These are phyloP conservation scores for Mimosa pudica DNA, from an alignment of 306 rosid species.

Conservation along the genomic window DNA sequence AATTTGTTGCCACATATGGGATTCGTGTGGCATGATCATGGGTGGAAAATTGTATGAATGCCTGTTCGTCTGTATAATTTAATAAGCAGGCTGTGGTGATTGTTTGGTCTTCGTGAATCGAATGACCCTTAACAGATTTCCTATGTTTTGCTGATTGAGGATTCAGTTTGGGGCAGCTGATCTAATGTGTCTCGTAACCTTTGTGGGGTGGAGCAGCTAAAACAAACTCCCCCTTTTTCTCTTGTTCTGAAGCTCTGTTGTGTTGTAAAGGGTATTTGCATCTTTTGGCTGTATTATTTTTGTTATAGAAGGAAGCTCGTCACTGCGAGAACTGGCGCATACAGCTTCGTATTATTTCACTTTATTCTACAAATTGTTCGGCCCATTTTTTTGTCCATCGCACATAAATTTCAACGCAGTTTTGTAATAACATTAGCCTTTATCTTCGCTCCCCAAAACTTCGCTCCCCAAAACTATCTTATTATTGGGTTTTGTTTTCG, in stretches of 20 bases:
- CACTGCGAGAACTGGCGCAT: background rate
- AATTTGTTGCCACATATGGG: slow-evolving; percentile 35
- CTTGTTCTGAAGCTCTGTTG: background rate
- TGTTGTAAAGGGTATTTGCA: slow-evolving; percentile 18
- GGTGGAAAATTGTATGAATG: slow-evolving; percentile 26
- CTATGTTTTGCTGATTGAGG: slow-evolving; percentile 22
- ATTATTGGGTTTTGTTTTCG: background rate
- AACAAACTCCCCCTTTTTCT: background rate
- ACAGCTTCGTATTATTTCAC: background rate
- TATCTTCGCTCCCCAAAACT: too few species aligned
- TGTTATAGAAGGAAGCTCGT: slow-evolving; percentile 7
- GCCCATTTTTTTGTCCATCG: background rate
- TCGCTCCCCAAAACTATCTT: background rate
- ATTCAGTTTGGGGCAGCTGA: slow-evolving; percentile 25
- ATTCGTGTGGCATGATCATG: slow-evolving; percentile 36
- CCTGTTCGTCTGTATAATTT: slow-evolving; percentile 26
- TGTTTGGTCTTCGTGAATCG: slow-evolving; percentile 34
- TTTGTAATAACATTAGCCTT: background rate
- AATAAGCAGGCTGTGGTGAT: slow-evolving; percentile 34
- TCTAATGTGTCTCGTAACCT: slow-evolving; percentile 19
- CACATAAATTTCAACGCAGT: too few species aligned
- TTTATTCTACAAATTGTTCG: background rate
- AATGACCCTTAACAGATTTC: slow-evolving; percentile 23
- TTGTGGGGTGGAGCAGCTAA: slow-evolving; percentile 21
- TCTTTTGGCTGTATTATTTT: slow-evolving; percentile 19